Base-by-base conservation (phyloP, 768 basidiomycete genomes). In the Termitomyces sp. region DNA sequence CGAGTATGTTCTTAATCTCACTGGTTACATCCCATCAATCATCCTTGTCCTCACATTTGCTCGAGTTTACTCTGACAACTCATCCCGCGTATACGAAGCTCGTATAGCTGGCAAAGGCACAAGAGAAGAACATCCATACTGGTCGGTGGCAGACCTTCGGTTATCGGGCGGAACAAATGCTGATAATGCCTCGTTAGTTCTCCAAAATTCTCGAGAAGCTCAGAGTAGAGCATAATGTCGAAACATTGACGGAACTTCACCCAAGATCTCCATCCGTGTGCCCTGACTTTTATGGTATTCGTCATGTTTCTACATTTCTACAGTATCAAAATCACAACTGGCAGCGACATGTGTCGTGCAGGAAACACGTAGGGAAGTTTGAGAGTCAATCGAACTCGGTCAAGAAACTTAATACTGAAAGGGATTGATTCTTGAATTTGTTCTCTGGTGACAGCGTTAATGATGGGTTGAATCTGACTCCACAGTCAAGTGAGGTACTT, bases 51-150 rank as follows among this genome's bases (percentile, higher is more conserved):
- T 22, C 50, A 12, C 35, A 93, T 88, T 82, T 98, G 9, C 94
- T 99, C 58, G 94, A 99, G 69, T 98, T 97, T 71, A 89, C 96
- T 70, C 83, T 98, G 61, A 92, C 87, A 11, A 98, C 92, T 0
- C 97, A 99, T 69, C 86, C 91, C 3, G 92, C 96, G 1, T 92
- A 92, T 66, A 72, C 80, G 9, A 81, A 86, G 60, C 85, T 97
- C 24, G 77, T 87, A 50, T 82, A 87, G 59, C 67, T 81, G 11
- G 87, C 87, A n/a, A 83, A 88, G 66, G 76, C 84, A 58, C 81
- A 84, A 61, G 74, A 82, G 16, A 85, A 81, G 61, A 84, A 80
- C 63, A 85, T 88, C 7, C 85, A 90, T 65, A 70, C 77, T 60
- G 77, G 90, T 87, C n/a, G n/a, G n/a, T 56, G 50, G 77, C 69